These are phyloP conservation scores for Oemleria cerasiformis DNA, from an alignment of 306 rosid species.

Conservation along the genomic window DNA sequence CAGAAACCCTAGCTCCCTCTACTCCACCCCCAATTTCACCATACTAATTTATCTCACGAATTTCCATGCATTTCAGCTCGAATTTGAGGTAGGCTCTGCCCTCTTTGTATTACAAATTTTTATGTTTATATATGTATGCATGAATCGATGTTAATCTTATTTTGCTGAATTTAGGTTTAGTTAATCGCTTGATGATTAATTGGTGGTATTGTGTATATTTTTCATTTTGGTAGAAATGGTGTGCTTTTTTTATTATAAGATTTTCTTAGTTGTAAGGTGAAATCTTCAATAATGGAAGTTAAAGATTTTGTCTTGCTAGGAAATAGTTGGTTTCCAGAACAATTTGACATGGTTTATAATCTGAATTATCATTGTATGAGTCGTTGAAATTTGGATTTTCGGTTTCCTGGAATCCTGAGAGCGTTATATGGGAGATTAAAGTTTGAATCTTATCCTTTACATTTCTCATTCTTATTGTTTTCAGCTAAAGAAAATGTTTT, in stretches of 20 bases:
- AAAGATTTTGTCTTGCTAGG: background rate
- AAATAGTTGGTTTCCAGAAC: background rate
- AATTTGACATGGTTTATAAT: constrained; percentile 1
- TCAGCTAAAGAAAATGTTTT: background rate
- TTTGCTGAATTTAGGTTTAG: background rate
- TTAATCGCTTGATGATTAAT: background rate
- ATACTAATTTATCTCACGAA: background rate
- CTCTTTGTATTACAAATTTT: background rate
- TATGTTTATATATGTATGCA: background rate
- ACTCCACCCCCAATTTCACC: background rate
- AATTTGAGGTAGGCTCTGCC: constrained; percentile 24
- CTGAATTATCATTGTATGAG: background rate
- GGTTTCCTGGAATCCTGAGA: background rate
- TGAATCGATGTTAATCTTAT: background rate
- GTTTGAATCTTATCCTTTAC: background rate
- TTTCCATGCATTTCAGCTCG: constrained; percentile 29
- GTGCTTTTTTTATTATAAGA: background rate
- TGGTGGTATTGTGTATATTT: background rate
- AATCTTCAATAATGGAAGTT: constrained; percentile 2
- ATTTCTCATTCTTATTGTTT: background rate
- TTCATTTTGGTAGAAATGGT: background rate
- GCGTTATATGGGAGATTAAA: background rate
- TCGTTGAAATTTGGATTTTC: background rate
- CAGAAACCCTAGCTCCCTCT: constrained; percentile 34
- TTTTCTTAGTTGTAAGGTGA: constrained; percentile 11